Conservation (phyloP, 2,329 filamentous ascomycete genomes). For the Claviceps digitariae region DNA sequence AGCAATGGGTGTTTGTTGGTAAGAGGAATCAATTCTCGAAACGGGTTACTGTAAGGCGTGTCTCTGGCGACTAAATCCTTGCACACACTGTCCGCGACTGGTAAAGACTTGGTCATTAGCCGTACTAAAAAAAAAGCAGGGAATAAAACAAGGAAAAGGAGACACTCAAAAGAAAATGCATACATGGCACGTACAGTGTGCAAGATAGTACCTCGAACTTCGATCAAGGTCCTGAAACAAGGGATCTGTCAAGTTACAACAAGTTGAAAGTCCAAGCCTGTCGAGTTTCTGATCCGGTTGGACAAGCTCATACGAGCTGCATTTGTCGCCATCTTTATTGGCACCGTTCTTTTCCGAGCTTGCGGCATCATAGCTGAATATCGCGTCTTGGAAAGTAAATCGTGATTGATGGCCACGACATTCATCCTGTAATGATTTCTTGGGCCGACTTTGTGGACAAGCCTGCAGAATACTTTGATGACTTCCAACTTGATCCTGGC, state of each 20-base stretch:
- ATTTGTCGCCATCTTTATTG: background rate
- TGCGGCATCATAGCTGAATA: background rate
- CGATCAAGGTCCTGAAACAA: slow-evolving; percentile 38
- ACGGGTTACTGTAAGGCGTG: slow-evolving; percentile 31
- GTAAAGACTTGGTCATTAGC: slow-evolving; percentile 11
- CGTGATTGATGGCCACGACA: background rate
- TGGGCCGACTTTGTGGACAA: background rate
- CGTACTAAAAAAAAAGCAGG: background rate
- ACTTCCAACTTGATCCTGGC: background rate
- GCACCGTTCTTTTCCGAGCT: background rate
- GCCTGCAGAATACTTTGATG: background rate
- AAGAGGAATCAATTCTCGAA: slow-evolving; percentile 33
- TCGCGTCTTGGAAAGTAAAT: background rate
- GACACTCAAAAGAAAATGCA: background rate
- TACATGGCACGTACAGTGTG: slow-evolving; percentile 30
- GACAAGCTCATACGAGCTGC: background rate
- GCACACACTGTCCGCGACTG: slow-evolving; percentile 35
- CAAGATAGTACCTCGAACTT: slow-evolving; percentile 32
- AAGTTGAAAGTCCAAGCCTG: background rate
- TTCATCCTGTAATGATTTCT: background rate
- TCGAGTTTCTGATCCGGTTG: background rate
- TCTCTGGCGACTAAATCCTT: slow-evolving; percentile 39
- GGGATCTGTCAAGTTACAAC: slow-evolving; percentile 33
- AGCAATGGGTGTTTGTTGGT: slow-evolving; percentile 31
- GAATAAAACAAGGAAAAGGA: background rate